These are phyloP conservation scores for Zarea fungicola DNA, from an alignment of 2,329 filamentous ascomycete genomes.

Conservation along the genomic window DNA sequence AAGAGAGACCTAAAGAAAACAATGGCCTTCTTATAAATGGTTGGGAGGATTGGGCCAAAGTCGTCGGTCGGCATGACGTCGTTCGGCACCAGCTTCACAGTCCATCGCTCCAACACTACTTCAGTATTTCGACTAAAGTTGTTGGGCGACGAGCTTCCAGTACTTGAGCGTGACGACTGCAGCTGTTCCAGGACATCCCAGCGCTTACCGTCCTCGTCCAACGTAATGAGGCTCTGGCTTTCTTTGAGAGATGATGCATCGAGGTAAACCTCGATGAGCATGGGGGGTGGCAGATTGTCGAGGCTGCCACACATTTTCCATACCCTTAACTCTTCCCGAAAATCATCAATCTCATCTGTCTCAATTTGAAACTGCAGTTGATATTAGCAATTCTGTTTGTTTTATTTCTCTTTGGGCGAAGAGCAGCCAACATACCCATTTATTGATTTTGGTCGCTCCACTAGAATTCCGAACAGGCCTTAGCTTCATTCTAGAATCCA, in stretches of 20 bases:
- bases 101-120: slow-evolving; percentile 88
- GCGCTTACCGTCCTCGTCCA: slow-evolving; percentile 84
- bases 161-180: slow-evolving; percentile 54
- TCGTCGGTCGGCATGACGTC: slow-evolving; percentile 48
- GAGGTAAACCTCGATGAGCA: slow-evolving; percentile 87
- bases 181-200: slow-evolving; percentile 89
- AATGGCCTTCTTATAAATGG: slow-evolving; percentile 95
- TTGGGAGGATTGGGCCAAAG: slow-evolving; percentile 65
- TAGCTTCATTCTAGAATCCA: slow-evolving; percentile 74
- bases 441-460: slow-evolving; percentile 61
- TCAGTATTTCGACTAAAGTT: slow-evolving; percentile 53
- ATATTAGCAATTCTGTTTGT: slow-evolving; percentile 14
- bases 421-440: slow-evolving; percentile 63
- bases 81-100: slow-evolving; percentile 63
- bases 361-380: slow-evolving; percentile 80
- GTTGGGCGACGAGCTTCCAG: slow-evolving; percentile 38
- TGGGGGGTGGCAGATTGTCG: slow-evolving; percentile 70
- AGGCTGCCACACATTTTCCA: slow-evolving; percentile 80
- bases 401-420: neutral
- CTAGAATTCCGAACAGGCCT: slow-evolving; percentile 40
- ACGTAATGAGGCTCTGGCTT: slow-evolving; percentile 79
- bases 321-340: slow-evolving; percentile 70
- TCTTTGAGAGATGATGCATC: slow-evolving; percentile 73
- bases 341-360: slow-evolving; percentile 85
- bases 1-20: slow-evolving; percentile 89